Conservation (phyloP, 345 rosid species). For the Ailanthus altissimus region DNA sequence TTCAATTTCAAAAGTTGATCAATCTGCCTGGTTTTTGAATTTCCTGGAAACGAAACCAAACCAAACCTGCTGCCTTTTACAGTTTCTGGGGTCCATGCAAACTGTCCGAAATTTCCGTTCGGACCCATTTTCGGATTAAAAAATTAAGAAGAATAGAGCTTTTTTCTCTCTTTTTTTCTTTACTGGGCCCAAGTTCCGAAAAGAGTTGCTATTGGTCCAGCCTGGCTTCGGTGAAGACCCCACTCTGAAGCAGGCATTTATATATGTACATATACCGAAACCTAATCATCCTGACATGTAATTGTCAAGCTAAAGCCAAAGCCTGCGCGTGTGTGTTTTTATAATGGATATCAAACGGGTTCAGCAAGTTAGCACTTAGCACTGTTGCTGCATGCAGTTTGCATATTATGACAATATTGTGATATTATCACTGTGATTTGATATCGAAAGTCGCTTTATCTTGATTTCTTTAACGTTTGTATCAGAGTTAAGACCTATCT, state of each 20-base stretch:
- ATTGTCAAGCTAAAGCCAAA: background rate
- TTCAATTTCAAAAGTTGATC: no score
- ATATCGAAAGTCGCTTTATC: background rate
- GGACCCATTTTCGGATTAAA: constrained; percentile 10
- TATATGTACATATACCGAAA: no score
- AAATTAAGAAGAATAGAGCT: no score
- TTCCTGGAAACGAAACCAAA: background rate
- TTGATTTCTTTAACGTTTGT: background rate
- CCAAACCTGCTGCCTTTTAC: background rate
- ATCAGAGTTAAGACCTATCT: background rate
- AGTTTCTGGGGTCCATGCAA: constrained; percentile 1
- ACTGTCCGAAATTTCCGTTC: background rate
- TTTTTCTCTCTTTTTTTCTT: no score
- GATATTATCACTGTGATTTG: no score
- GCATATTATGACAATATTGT: background rate
- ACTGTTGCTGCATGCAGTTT: background rate
- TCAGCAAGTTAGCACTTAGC: background rate
- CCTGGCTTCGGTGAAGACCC: background rate
- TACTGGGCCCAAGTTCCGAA: constrained; percentile 20
- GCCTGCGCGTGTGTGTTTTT: background rate
- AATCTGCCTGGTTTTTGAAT: background rate
- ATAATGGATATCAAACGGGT: background rate
- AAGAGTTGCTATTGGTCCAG: background rate
- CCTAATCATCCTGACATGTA: background rate
- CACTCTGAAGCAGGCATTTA: background rate